Base-by-base conservation (phyloP, 2,329 filamentous ascomycete genomes). In the Colletotrichum lini region DNA sequence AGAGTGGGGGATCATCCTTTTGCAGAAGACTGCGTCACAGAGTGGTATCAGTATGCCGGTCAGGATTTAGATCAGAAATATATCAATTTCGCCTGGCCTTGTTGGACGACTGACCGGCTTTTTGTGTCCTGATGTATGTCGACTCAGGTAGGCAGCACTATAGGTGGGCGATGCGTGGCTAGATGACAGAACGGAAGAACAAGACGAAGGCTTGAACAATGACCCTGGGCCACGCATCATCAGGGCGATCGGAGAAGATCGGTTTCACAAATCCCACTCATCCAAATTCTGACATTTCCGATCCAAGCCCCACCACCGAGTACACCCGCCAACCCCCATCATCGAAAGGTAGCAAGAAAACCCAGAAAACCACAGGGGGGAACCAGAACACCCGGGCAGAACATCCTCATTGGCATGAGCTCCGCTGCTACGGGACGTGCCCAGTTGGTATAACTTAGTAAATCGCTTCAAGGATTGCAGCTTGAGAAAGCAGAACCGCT, bases 401-500 rank as follows among this genome's bases (percentile, higher is more conserved):
- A 44, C 26, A 61, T 61, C 56, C 56, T 47, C 18, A 44, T 53
- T 62, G n/a, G 61, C 23, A 53, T 26, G 12, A 35, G 18, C 45
- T 45, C 56, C 53, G 53, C 12, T 42, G n/a, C 30, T 21, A 30
- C 38, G 21, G 16, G 54, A 21, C 54, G 16, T 26, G 45, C 4
- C 30, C 23, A 50, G 30, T 35, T 35, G 8, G 8, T 54, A 26
- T 47, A 23, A 30, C 3, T n/a, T 50, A 3, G 45, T 18, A 12
- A 21, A 23, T 23, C 16, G 26, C 16, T 47, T 35, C 42, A 13
- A 21, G 35, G 42, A 40, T 38, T 54, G 16, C 63, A 21, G n/a
- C 47, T 42, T 13, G n/a, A 47, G 23, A 35, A 40, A 50, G 45
- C 30, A 35, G 30, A 35, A 26, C 26, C 26, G 26, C 26, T 35